phyloP scores from a whole-genome alignment of 1,284 basidiomycete species.

The Papiliotrema nemorosa region DNA sequence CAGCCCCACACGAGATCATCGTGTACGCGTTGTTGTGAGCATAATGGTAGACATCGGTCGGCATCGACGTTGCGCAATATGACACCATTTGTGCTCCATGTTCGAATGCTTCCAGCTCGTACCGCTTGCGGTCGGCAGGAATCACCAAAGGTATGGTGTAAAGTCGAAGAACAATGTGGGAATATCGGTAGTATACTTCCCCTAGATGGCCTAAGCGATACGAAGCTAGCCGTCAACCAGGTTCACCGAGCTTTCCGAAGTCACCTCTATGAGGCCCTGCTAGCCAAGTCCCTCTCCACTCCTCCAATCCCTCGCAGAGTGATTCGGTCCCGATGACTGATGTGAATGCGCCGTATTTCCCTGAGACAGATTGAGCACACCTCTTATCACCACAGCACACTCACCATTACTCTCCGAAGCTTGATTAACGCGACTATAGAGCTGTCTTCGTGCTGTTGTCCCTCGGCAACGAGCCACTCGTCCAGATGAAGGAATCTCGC shows the following conservation, averaged over 20 bases:
- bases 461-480: not conserved
- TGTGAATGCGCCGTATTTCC: not conserved
- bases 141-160: not conserved
- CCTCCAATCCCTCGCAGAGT: not conserved
- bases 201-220: not conserved
- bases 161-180: not conserved
- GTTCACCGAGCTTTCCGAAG: not conserved
- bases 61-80: not conserved
- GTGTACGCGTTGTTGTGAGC: not conserved
- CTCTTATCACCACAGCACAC: not conserved
- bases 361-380: not conserved
- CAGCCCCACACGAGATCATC: not conserved
- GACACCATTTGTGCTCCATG: not conserved
- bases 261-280: not conserved
- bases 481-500: not conserved
- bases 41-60: not conserved
- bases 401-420: not conserved
- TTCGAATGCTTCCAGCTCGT: not conserved
- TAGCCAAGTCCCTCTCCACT: not conserved
- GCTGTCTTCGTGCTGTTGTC: not conserved
- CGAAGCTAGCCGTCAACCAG: not conserved
- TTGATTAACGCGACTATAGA: not conserved
- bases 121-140: not conserved
- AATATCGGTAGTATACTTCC: not conserved
- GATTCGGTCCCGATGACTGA: not conserved